Percentiles rank a stretch among this genome's conserved stretches.
Evolutionary conservation across 805 yeast species (phyloP).

Genomic region (Candida argentea): DNA sequence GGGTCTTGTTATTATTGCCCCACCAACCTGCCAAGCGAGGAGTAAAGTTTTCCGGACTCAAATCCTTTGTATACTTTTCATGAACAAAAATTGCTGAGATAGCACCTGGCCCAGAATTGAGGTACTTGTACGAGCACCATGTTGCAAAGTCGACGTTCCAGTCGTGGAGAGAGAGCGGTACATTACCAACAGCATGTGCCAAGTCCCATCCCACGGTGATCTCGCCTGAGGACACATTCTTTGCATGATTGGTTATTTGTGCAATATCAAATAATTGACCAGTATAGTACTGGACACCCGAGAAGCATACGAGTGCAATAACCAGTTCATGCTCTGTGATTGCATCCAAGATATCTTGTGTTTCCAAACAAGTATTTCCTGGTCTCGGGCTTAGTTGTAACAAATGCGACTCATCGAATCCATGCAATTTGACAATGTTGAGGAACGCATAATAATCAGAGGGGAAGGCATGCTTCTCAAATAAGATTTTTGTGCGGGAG

Average conservation of each 20-base stretch:
- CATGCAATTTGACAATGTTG: slow-evolving; percentile 59
- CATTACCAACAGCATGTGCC: slow-evolving; percentile 93
- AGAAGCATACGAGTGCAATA: slow-evolving; percentile 65
- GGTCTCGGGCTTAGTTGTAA: slow-evolving; percentile 54
- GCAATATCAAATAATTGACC: slow-evolving; percentile 80
- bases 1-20: slow-evolving; percentile 66
- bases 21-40: slow-evolving; percentile 96
- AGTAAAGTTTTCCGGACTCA: slow-evolving; percentile 21
- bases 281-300: slow-evolving; percentile 88
- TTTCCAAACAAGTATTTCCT: slow-evolving; percentile 47
- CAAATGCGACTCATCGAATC: slow-evolving; percentile 40
- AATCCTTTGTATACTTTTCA: slow-evolving; percentile 32
- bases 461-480: slow-evolving; percentile 85
- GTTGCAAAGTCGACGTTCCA: slow-evolving; percentile 92
- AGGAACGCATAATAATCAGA: slow-evolving; percentile 82
- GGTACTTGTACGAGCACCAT: slow-evolving; percentile 89
- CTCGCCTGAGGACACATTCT: slow-evolving; percentile 20
- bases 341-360: slow-evolving; percentile 49
- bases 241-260: slow-evolving; percentile 56
- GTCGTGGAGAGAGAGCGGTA: slow-evolving; percentile 63
- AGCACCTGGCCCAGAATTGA: slow-evolving; percentile 91
- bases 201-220: slow-evolving; percentile 85
- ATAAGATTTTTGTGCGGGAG: slow-evolving; percentile 55
- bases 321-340: slow-evolving; percentile 50
- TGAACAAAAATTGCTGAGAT: slow-evolving; percentile 82